Evolutionary conservation across 495 filamentous ascomycete species (phyloP).

Genomic region (Aspergillus homomorphus): DNA sequence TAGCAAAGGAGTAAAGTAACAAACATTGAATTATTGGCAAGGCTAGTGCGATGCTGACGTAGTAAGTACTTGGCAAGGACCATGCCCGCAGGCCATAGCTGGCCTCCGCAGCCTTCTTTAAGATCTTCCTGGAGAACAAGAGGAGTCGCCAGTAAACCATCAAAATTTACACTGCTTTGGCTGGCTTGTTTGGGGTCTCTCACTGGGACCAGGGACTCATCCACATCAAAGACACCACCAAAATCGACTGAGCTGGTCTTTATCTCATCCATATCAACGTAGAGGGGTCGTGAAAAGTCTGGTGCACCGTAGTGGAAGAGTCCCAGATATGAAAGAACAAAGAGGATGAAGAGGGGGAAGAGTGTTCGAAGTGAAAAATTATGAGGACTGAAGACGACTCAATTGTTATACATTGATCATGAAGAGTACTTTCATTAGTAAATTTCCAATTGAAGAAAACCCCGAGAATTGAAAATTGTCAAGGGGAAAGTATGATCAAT

Average conservation of each 20-base stretch:
- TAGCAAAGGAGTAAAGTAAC: slow-evolving; percentile 31
- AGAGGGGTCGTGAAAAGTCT: neutral
- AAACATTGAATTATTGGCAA: slow-evolving; percentile 71
- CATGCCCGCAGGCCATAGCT: slow-evolving; percentile 92
- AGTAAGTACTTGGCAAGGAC: slow-evolving; percentile 82
- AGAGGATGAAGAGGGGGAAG: too few relatives aligned
- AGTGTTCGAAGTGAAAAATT: too few relatives aligned
- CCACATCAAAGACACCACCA: slow-evolving; percentile 39
- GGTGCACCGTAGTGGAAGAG: neutral
- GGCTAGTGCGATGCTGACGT: slow-evolving; percentile 55
- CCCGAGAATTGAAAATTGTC: too few relatives aligned
- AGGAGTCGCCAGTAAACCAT: slow-evolving; percentile 65
- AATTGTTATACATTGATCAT: too few relatives aligned
- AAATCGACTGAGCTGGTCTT: neutral
- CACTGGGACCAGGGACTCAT: slow-evolving; percentile 65
- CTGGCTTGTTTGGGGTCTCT: slow-evolving; percentile 62
- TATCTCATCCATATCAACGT: neutral
- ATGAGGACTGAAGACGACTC: too few relatives aligned
- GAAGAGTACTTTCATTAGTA: too few relatives aligned
- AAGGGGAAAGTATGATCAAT: too few relatives aligned
- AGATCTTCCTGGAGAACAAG: slow-evolving; percentile 81
- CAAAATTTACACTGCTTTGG: slow-evolving; percentile 64
- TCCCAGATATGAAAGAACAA: too few relatives aligned
- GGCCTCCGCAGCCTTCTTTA: slow-evolving; percentile 82
- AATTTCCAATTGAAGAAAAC: too few relatives aligned